A percentile compares a stretch with the other conserved stretches of the same genome.
Conservation (phyloP, 176 grass and related monocot genomes). For the Avena insularis region DNA sequence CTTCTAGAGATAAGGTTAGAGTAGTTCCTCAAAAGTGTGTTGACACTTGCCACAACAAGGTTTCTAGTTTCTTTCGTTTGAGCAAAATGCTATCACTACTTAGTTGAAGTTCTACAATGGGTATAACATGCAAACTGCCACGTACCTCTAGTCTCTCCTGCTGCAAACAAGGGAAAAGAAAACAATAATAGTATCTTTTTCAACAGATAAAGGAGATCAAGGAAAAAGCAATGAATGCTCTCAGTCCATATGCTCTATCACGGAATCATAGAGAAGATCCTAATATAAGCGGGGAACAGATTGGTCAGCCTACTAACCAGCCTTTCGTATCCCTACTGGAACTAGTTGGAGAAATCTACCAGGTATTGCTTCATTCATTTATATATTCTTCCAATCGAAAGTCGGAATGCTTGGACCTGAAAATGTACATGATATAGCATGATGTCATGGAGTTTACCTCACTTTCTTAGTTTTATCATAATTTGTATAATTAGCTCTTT, state of each 20-base stretch:
- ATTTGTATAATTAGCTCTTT: constrained; percentile 12
- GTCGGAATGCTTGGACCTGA: constrained; percentile 1
- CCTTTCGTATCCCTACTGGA: constrained; percentile 92
- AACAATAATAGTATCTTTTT: constrained; percentile 37
- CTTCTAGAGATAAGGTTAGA: constrained; percentile 86
- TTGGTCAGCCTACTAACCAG: constrained; percentile 45
- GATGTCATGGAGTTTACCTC: background rate
- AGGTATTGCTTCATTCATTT: constrained; percentile 58
- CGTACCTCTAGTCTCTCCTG: background rate
- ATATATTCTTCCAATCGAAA: constrained; percentile 32
- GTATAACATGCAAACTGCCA: background rate
- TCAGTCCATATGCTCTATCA: constrained; percentile 62
- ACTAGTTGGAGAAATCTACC: constrained; percentile 88
- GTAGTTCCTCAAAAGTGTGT: constrained; percentile 29
- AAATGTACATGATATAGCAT: constrained; percentile 25
- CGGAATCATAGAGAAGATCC: constrained; percentile 60
- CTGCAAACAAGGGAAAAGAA: constrained; percentile 3
- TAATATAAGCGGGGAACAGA: constrained; percentile 54
- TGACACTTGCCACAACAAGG: background rate
- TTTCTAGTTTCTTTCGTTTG: constrained; percentile 33
- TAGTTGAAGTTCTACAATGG: background rate
- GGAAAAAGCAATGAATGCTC: constrained; percentile 86
- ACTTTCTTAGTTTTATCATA: background rate
- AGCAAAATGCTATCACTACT: background rate
- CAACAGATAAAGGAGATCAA: constrained; percentile 96